Evolutionary conservation across 2,329 filamentous ascomycete genomes (phyloP), one percentile per base, ranked within the genome.

Genomic region (Aspergillus novofumigatus): DNA sequence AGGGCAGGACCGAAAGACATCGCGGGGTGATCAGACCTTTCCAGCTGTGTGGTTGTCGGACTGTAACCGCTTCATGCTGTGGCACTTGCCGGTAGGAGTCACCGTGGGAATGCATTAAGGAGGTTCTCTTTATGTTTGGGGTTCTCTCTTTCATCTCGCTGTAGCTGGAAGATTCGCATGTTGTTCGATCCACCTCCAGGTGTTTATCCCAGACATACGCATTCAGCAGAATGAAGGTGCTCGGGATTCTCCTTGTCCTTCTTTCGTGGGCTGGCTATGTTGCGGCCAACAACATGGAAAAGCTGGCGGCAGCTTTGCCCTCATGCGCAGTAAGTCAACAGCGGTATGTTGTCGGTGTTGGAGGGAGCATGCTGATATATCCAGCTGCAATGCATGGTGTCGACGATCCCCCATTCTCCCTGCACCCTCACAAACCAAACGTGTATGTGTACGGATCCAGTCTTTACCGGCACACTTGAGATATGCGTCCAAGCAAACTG

Each of bases 371-470:
- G 3, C 32, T 35, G 14, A 35, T 35, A 7, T 17, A 17, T 17
- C 17, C 55, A 70, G 68, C 49, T 69, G n/a, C 14, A 60, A 44
- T 70, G 67, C 35, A 64, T 69, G 55, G 56, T 52, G 5, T 32
- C 45, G 25, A 62, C 64, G 1, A 57, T 74, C 21, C 63, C 69
- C 4, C 62, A 67, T 58, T 78, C 76, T 1, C 60, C 59, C 9
- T 79, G 77, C 56, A 62, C 69, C 3, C 58, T 67, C 1, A 73
- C 76, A 3, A 67, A 78, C 54, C 67, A 69, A 48, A 65, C 66
- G 20, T 80, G 77, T 56, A 66, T 78, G 23, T 80, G 77, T 59
- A 70, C 63, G 1, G 69, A 77, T 58, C 54, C 55, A 1, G 59
- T 64, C 2, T 66, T 78, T 28, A 71, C 70, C 23, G 59, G 57